phyloP scores from a whole-genome alignment of 495 filamentous ascomycete species.

The Lasiosphaeria hispida region DNA sequence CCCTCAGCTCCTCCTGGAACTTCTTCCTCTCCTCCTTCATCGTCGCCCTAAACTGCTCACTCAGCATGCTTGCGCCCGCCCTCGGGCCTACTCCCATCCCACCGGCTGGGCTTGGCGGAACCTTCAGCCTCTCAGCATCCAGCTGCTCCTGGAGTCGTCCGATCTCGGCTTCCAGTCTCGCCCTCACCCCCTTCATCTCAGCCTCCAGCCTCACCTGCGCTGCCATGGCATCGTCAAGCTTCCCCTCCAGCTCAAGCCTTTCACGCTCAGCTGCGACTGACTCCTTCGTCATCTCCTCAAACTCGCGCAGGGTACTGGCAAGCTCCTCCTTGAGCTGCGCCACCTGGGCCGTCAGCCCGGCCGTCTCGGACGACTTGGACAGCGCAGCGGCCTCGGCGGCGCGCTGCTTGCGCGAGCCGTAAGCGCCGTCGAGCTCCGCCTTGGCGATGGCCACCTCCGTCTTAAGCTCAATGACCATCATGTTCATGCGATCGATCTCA shows the following conservation, averaged over 20 bases:
- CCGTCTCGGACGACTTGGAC: slow-evolving; percentile 62
- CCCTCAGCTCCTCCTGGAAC: slow-evolving; percentile 50
- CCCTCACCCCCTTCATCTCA: slow-evolving; percentile 33
- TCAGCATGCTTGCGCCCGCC: slow-evolving; percentile 34
- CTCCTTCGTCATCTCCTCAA: slow-evolving; percentile 82
- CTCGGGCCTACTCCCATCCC: slow-evolving; percentile 8
- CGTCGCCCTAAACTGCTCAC: slow-evolving; percentile 39
- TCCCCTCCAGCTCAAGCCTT: slow-evolving; percentile 67
- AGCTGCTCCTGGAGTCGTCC: slow-evolving; percentile 42
- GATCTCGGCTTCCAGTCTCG: slow-evolving; percentile 36
- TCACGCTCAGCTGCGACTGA: slow-evolving; percentile 87
- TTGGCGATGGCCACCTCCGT: slow-evolving; percentile 90
- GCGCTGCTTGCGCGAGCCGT: slow-evolving; percentile 73
- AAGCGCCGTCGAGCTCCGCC: slow-evolving; percentile 92
- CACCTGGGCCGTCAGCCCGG: slow-evolving; percentile 59
- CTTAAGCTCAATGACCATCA: slow-evolving; percentile 78
- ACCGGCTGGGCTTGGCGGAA: slow-evolving; percentile 15
- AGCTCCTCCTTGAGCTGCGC: slow-evolving; percentile 75
- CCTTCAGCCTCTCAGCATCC: slow-evolving; percentile 43
- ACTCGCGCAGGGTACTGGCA: slow-evolving; percentile 75
- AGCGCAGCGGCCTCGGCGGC: slow-evolving; percentile 73
- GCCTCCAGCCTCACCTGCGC: slow-evolving; percentile 34
- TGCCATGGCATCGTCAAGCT: slow-evolving; percentile 39
- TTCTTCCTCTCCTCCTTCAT: slow-evolving; percentile 53
- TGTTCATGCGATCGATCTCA: slow-evolving; percentile 73